phyloP scores from a whole-genome alignment of 768 basidiomycete genomes.

The Dictyophora rubrovolvata region DNA sequence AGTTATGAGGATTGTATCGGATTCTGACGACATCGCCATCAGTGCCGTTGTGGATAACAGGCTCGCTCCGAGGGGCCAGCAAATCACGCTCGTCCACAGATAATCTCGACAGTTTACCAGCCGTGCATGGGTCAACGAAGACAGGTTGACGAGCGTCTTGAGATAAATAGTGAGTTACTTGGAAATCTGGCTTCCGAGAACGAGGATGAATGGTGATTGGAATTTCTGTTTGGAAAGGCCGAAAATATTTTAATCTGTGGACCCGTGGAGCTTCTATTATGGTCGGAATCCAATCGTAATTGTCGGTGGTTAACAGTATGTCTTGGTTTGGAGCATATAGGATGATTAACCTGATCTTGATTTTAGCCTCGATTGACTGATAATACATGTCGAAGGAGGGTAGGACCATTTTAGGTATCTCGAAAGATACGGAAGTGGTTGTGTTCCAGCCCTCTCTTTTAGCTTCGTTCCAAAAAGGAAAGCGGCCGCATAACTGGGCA shows the following conservation, averaged over 20 bases:
- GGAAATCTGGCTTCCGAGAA: too few species aligned
- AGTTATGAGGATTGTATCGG: background rate
- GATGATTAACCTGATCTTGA: background rate
- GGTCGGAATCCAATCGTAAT: background rate
- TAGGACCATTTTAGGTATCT: background rate
- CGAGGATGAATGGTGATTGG: too few species aligned
- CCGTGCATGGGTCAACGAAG: background rate
- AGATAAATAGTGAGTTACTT: background rate
- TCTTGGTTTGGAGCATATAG: background rate
- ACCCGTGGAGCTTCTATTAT: too few species aligned
- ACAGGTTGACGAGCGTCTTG: background rate
- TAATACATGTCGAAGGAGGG: background rate
- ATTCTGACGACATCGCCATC: background rate
- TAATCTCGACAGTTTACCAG: background rate
- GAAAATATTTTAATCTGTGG: too few species aligned
- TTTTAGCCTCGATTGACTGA: background rate
- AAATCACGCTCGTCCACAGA: background rate
- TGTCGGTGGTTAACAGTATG: background rate
- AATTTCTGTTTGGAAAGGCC: too few species aligned
- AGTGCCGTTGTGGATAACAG: background rate
- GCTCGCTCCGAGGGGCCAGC: background rate
- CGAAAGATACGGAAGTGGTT: background rate
- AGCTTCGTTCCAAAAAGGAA: too few species aligned
- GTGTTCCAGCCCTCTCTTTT: background rate
- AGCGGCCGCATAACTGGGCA: too few species aligned